Percentiles rank a stretch among this genome's conserved stretches.
Conservation (phyloP, 1,284 basidiomycete genomes). For the Athelia sp. region DNA sequence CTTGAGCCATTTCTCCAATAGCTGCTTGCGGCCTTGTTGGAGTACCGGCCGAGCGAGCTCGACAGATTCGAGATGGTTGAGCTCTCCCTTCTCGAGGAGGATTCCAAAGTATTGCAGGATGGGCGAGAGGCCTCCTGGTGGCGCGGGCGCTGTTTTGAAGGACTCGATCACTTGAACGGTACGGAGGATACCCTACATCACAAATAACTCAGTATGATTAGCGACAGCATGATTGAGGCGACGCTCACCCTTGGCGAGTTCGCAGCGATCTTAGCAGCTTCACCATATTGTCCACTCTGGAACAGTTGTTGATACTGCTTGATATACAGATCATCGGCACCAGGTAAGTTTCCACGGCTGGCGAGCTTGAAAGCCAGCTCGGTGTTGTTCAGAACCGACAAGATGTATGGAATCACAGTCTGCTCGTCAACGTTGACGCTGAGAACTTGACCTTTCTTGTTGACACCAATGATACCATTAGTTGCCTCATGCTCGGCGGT, state of each 20-base stretch:
- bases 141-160: conserved; percentile 93
- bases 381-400: conserved; percentile 93
- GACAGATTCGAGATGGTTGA: conserved; percentile 95
- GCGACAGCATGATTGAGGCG: neutral
- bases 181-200: conserved; percentile 81
- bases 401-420: conserved; percentile 93
- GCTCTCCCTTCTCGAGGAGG: conserved; percentile 93
- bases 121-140: conserved; percentile 89
- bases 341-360: conserved; percentile 94
- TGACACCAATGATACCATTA: conserved; percentile 97
- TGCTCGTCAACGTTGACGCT: conserved; percentile 97
- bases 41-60: conserved; percentile 96
- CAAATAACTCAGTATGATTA: conserved; percentile 8
- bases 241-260: conserved; percentile 83
- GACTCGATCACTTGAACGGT: conserved; percentile 96
- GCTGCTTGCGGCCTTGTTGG: conserved; percentile 94
- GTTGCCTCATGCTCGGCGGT: conserved; percentile 94
- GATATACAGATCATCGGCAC: conserved; percentile 96
- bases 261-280: conserved; percentile 98
- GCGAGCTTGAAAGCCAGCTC: conserved; percentile 98
- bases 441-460: conserved; percentile 98
- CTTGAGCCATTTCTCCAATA: conserved; percentile 99
- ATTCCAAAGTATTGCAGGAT: conserved; percentile 99
- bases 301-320: conserved; percentile 96
- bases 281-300: conserved; percentile 84